phyloP scores from a whole-genome alignment of 176 grass and related monocot species.

The Eragrostis nindensis region DNA sequence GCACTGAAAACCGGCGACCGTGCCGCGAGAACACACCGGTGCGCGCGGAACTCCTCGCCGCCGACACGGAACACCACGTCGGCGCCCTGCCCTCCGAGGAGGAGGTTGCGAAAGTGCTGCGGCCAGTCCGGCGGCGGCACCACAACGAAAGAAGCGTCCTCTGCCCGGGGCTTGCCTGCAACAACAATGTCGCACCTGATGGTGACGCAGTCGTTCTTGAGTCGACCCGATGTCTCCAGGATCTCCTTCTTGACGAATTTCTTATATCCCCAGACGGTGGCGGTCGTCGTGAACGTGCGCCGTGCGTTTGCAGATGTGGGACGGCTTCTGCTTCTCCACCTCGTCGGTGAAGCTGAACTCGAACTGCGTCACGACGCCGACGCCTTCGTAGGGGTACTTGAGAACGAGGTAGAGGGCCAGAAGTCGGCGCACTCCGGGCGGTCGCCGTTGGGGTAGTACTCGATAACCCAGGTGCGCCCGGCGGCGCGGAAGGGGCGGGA shows the following conservation, averaged over 20 bases:
- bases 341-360: slow-evolving; percentile 20
- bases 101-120: no score
- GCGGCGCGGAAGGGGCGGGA: slow-evolving; percentile 33
- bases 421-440: background rate
- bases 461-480: slow-evolving; percentile 25
- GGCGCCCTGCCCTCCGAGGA: background rate
- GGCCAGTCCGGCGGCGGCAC: no score
- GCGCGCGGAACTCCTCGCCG: slow-evolving; percentile 27
- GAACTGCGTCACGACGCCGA: background rate
- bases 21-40: slow-evolving; percentile 26
- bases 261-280: background rate
- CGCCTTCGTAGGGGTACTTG: background rate
- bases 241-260: background rate
- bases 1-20: slow-evolving; percentile 31
- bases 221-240: background rate
- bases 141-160: background rate
- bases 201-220: background rate
- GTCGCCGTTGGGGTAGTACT: slow-evolving; percentile 38
- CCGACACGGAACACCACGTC: slow-evolving; percentile 31
- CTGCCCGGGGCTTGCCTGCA: background rate
- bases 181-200: background rate
- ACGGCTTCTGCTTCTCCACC: background rate
- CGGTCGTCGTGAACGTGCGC: background rate
- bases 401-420: slow-evolving; percentile 15
- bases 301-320: background rate